Percentiles rank a stretch among this genome's conserved stretches.
Evolutionary conservation across 495 filamentous ascomycete genomes (phyloP).

Genomic region (Ascodesmis nigricans): DNA sequence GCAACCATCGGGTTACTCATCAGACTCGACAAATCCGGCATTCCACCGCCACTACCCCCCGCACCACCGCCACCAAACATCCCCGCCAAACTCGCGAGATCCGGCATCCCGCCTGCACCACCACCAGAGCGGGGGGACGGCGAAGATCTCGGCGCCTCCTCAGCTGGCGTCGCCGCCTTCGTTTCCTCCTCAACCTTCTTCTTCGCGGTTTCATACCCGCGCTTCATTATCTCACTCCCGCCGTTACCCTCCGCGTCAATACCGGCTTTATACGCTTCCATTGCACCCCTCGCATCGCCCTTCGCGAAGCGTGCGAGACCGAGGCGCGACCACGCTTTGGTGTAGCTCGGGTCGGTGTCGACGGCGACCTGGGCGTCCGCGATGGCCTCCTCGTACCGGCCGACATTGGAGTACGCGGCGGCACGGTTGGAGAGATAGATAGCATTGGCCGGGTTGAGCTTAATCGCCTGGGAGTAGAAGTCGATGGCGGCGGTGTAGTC

Average conservation of each 20-base stretch:
- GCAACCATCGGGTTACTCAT: constrained; percentile 98
- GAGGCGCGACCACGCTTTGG: constrained; percentile 84
- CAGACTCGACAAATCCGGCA: constrained; percentile 63
- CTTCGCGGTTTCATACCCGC: constrained; percentile 79
- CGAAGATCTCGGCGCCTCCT: too few relatives aligned
- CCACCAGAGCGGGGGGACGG: constrained; percentile 25
- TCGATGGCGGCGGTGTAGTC: constrained; percentile 66
- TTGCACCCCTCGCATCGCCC: constrained; percentile 68
- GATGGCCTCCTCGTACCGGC: constrained; percentile 60
- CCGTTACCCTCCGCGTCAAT: constrained; percentile 89
- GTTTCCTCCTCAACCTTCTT: constrained; percentile 60
- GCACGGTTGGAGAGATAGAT: constrained; percentile 97
- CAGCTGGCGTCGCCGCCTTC: too few relatives aligned
- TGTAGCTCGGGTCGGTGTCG: constrained; percentile 70
- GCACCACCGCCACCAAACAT: constrained; percentile 45
- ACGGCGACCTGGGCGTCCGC: constrained; percentile 76
- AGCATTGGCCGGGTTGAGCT: constrained; percentile 60
- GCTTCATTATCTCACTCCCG: constrained; percentile 76
- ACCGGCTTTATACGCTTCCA: constrained; percentile 85
- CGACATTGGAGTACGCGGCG: constrained; percentile 60
- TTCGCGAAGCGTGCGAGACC: constrained; percentile 77
- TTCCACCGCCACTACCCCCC: constrained; percentile 43
- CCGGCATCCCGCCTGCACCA: constrained; percentile 53
- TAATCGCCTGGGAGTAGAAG: constrained; percentile 63
- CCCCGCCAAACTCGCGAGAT: constrained; percentile 45